Percentiles rank a stretch among this genome's conserved stretches.
Conservation (phyloP, 108 stramenopile species). For the Nitzschia inconspicua region DNA sequence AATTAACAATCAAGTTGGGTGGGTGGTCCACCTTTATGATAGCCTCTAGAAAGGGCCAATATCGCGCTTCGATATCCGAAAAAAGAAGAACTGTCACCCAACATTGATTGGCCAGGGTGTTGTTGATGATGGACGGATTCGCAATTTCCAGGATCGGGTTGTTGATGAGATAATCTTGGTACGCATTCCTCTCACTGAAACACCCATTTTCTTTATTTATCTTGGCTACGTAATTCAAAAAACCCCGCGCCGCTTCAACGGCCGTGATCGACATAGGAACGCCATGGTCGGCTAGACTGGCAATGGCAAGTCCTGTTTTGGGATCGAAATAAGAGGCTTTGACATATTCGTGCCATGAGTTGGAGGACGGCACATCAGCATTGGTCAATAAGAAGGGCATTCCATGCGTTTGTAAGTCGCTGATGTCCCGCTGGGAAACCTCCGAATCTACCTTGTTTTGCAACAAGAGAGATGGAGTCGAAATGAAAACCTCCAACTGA, state of each 20-base stretch:
- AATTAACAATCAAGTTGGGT: background rate
- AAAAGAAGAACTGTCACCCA: no score
- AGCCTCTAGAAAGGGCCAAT: background rate
- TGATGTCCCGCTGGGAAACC: conserved; percentile 5
- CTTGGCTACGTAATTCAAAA: no score
- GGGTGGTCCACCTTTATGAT: background rate
- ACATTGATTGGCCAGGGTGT: no score
- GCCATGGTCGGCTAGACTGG: no score
- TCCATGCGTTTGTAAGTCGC: conserved; percentile 7
- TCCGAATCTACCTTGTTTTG: conserved; percentile 8
- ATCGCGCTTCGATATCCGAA: no score
- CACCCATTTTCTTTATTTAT: no score
- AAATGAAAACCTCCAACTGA: background rate
- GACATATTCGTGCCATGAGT: conserved; percentile 15
- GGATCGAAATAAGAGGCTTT: conserved; percentile 13
- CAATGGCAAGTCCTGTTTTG: conserved; percentile 20
- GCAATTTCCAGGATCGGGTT: no score
- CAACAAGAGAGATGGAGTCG: conserved; percentile 2
- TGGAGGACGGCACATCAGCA: background rate
- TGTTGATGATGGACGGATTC: no score
- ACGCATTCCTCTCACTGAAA: no score
- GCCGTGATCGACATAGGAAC: no score
- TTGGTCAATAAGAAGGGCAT: conserved; percentile 11
- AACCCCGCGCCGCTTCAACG: no score
- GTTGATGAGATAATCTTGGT: no score